These are phyloP conservation scores for Adansonia grandidieri DNA, from an alignment of 441 rosid genomes.

Conservation along the genomic window DNA sequence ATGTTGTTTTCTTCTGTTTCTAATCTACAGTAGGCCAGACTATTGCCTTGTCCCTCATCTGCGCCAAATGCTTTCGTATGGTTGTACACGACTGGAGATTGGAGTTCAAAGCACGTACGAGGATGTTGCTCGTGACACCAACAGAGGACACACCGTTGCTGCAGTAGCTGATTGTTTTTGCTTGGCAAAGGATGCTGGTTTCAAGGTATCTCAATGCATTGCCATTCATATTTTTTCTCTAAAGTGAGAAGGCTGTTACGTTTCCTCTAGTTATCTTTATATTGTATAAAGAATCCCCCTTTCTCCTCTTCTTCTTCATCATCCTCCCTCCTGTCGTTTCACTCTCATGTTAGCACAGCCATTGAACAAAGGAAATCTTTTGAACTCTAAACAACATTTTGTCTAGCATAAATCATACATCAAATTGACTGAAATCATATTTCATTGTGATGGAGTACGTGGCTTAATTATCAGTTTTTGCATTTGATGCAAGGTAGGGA, in stretches of 20 bases:
- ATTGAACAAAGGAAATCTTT: background rate
- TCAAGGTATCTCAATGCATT: slow-evolving; percentile 62
- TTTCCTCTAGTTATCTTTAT: slow-evolving; percentile 9
- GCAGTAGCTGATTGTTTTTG: slow-evolving; percentile 99
- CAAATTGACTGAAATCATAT: background rate
- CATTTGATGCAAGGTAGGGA: background rate
- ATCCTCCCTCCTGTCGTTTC: background rate
- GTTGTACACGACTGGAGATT: slow-evolving; percentile 95
- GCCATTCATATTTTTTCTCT: background rate
- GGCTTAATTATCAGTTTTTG: slow-evolving; percentile 14
- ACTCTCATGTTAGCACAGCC: background rate
- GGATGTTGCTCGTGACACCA: slow-evolving; percentile 98
- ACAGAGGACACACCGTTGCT: slow-evolving; percentile 97
- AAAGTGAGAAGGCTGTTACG: background rate
- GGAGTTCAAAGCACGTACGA: slow-evolving; percentile 99
- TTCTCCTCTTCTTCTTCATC: background rate
- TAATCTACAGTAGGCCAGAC: slow-evolving; percentile 84
- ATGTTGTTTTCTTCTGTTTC: slow-evolving; percentile 21
- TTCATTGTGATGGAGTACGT: background rate
- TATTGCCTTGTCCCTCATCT: slow-evolving; percentile 98
- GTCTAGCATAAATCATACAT: background rate
- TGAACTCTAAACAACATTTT: background rate
- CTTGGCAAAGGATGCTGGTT: slow-evolving; percentile 98
- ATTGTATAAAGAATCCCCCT: background rate
- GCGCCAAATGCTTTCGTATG: slow-evolving; percentile 96